Evolutionary conservation across 116 monocot genomes (phyloP).

Genomic region (Cymodocea nodosa): DNA sequence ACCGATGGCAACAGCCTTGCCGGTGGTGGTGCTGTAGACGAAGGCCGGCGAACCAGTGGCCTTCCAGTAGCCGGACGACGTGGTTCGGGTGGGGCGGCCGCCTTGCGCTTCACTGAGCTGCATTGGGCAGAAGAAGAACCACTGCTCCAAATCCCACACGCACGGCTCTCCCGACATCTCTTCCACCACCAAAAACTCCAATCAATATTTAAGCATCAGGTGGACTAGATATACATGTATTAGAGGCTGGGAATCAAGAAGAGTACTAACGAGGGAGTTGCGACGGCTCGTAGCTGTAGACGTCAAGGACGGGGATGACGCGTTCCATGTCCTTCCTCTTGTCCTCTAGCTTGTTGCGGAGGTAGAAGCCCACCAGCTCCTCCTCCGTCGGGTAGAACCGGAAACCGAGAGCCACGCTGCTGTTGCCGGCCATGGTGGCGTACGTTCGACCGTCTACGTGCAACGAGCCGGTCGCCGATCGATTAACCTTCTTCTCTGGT

Average conservation of each 20-base stretch:
- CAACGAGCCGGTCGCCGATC: no score
- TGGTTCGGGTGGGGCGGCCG: slow-evolving; percentile 49
- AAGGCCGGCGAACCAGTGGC: slow-evolving; percentile 54
- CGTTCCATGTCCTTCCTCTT: slow-evolving; percentile 51
- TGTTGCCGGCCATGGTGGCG: neutral
- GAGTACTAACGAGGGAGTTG: slow-evolving; percentile 50
- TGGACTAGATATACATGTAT: no score
- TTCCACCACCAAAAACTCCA: slow-evolving; percentile 9
- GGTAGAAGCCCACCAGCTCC: slow-evolving; percentile 72
- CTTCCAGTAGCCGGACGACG: slow-evolving; percentile 79
- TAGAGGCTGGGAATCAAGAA: no score
- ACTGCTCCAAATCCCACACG: slow-evolving; percentile 38
- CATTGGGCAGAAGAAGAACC: slow-evolving; percentile 83
- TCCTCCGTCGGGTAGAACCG: slow-evolving; percentile 84
- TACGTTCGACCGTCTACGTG: no score
- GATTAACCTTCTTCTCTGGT: no score
- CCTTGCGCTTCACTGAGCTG: slow-evolving; percentile 58
- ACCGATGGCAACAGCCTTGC: slow-evolving; percentile 20
- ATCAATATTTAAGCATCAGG: no score
- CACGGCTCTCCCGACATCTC: slow-evolving; percentile 32
- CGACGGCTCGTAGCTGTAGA: slow-evolving; percentile 46
- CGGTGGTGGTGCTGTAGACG: slow-evolving; percentile 18
- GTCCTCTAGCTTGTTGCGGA: slow-evolving; percentile 40
- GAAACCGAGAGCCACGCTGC: slow-evolving; percentile 18
- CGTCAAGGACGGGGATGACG: slow-evolving; percentile 43